Percentiles rank a stretch among this genome's conserved stretches.
Conservation (phyloP, 768 basidiomycete genomes). For the Boletus vinaceobasis region DNA sequence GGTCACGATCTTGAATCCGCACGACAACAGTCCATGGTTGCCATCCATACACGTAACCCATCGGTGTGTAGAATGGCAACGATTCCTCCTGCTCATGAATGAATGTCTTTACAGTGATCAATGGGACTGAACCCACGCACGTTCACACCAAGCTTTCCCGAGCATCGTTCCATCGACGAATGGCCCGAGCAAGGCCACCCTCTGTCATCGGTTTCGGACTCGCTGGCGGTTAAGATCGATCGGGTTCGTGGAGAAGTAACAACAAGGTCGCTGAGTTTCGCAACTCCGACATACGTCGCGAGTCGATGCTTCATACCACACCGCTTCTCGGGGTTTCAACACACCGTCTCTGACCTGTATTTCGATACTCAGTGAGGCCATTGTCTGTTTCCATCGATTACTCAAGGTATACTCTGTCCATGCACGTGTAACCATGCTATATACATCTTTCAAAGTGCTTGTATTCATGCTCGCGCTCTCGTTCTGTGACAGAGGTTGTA, state of each 20-base stretch:
- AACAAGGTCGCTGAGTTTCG: neutral
- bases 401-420: too few relatives aligned
- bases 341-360: too few relatives aligned
- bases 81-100: neutral
- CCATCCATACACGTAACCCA: neutral
- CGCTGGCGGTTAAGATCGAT: neutral
- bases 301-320: too few relatives aligned
- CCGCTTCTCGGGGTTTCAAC: too few relatives aligned
- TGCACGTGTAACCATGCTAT: too few relatives aligned
- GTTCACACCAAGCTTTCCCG: neutral
- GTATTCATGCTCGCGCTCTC: too few relatives aligned
- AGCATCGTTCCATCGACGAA: too few relatives aligned
- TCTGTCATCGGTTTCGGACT: neutral
- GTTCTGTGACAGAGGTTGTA: too few relatives aligned
- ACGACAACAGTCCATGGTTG: neutral
- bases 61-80: neutral
- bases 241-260: neutral
- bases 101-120: neutral
- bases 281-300: slow-evolving; percentile 1
- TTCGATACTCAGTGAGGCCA: too few relatives aligned
- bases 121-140: neutral
- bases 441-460: too few relatives aligned
- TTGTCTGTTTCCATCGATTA: too few relatives aligned
- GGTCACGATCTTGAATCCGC: neutral
- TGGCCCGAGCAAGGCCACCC: neutral